Evolutionary conservation across 495 filamentous ascomycete species (phyloP).

Genomic region (Lentithecium fluviatile): DNA sequence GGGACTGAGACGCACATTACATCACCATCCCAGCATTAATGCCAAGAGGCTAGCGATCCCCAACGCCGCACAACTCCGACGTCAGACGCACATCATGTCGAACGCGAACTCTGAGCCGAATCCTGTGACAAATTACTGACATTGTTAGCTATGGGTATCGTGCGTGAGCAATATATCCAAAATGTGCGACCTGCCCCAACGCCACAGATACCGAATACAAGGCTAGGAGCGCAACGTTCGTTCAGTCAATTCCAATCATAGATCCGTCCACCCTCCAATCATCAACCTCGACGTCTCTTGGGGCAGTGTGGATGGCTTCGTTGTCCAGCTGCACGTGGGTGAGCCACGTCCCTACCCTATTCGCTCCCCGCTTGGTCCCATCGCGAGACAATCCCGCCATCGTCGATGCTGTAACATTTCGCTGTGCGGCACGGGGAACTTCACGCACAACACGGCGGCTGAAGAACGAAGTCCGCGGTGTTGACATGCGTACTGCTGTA

Average conservation of each 20-base stretch:
- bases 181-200: too few species aligned
- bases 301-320: constrained; percentile 24
- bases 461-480: constrained; percentile 15
- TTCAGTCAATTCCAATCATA: constrained; percentile 23
- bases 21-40: too few species aligned
- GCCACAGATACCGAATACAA: too few species aligned
- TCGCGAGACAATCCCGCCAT: constrained; percentile 37
- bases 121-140: too few species aligned
- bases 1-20: too few species aligned
- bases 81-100: neutral
- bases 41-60: neutral
- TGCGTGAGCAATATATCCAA: too few species aligned
- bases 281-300: constrained; percentile 19
- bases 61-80: too few species aligned
- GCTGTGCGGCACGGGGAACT: constrained; percentile 10
- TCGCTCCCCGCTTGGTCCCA: constrained; percentile 28
- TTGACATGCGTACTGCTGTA: constrained; percentile 19
- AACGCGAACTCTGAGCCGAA: too few species aligned
- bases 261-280: constrained; percentile 28
- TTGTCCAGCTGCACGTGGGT: constrained; percentile 33
- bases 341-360: constrained; percentile 37
- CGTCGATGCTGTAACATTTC: constrained; percentile 19
- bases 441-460: constrained; percentile 22
- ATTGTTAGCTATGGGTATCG: too few species aligned
- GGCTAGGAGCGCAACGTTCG: neutral